Conservation (phyloP, 2,329 filamentous ascomycete genomes). For the Zymoseptoria tritici region DNA sequence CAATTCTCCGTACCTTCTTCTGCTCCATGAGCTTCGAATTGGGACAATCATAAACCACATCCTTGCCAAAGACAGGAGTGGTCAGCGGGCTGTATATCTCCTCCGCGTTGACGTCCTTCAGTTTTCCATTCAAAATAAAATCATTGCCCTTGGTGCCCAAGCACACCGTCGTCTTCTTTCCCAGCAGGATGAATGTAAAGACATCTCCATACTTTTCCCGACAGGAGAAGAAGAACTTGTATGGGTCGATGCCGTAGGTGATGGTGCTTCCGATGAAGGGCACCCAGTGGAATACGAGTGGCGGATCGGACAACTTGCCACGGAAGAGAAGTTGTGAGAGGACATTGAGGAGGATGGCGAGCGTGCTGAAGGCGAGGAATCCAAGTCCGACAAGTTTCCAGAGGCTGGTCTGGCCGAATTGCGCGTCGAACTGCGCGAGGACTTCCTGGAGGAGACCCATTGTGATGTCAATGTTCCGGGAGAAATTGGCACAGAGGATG, state of each 20-base stretch:
- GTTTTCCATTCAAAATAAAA: constrained; percentile 85
- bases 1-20: constrained; percentile 66
- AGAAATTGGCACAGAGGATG: not conserved
- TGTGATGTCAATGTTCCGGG: constrained; percentile 1
- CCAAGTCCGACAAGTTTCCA: constrained; percentile 40
- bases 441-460: constrained; percentile 26
- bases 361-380: constrained; percentile 39
- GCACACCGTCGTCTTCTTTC: constrained; percentile 82
- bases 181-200: constrained; percentile 82
- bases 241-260: constrained; percentile 91
- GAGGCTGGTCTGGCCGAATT: constrained; percentile 20
- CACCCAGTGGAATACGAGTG: constrained; percentile 58
- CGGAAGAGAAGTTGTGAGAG: constrained; percentile 60
- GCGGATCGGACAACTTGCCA: constrained; percentile 61
- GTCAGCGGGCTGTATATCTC: constrained; percentile 78
- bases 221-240: constrained; percentile 69
- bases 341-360: constrained; percentile 69
- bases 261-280: constrained; percentile 82
- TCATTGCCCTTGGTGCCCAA: constrained; percentile 78
- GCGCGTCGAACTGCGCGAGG: constrained; percentile 11
- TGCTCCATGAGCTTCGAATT: constrained; percentile 93
- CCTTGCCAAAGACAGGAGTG: constrained; percentile 66
- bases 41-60: constrained; percentile 86
- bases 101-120: constrained; percentile 82
- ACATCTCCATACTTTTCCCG: constrained; percentile 80